These are phyloP conservation scores for Xerocomellus chrysenteron DNA, from an alignment of 768 basidiomycete genomes.

Conservation along the genomic window DNA sequence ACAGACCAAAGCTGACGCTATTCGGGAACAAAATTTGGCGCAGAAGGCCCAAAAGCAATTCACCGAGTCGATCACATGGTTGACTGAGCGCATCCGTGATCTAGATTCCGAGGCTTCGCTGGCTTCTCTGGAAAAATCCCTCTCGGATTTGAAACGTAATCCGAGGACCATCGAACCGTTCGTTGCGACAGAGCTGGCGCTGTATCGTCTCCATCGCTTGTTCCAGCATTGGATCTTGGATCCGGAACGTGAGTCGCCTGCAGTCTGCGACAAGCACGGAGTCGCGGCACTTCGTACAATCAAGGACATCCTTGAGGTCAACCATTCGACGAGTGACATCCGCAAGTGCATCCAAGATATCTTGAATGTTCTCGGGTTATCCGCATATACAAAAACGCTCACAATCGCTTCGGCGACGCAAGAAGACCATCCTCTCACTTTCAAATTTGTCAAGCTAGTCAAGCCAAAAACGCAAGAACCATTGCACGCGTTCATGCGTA, in stretches of 20 bases:
- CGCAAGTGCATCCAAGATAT: slow-evolving; percentile 39
- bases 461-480: slow-evolving; percentile 42
- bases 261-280: slow-evolving; percentile 45
- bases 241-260: slow-evolving; percentile 33
- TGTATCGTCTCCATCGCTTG: slow-evolving; percentile 54
- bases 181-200: slow-evolving; percentile 49
- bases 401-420: slow-evolving; percentile 2
- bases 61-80: slow-evolving; percentile 48
- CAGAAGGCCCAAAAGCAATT: slow-evolving; percentile 45
- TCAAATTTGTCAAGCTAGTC: slow-evolving; percentile 57
- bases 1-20: slow-evolving; percentile 38
- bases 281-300: slow-evolving; percentile 49
- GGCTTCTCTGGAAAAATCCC: slow-evolving; percentile 29
- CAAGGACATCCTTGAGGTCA: slow-evolving; percentile 42
- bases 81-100: slow-evolving; percentile 46
- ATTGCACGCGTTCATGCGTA: slow-evolving; percentile 51
- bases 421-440: slow-evolving; percentile 38
- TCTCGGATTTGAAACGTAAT: slow-evolving; percentile 46
- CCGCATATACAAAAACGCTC: slow-evolving; percentile 33
- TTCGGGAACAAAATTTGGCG: slow-evolving; percentile 44
- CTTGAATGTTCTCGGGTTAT: slow-evolving; percentile 49
- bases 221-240: slow-evolving; percentile 54
- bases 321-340: slow-evolving; percentile 30
- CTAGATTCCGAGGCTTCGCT: slow-evolving; percentile 22
- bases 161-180: slow-evolving; percentile 41